Conservation (phyloP, 345 rosid genomes). For the Kandelia obovata region DNA sequence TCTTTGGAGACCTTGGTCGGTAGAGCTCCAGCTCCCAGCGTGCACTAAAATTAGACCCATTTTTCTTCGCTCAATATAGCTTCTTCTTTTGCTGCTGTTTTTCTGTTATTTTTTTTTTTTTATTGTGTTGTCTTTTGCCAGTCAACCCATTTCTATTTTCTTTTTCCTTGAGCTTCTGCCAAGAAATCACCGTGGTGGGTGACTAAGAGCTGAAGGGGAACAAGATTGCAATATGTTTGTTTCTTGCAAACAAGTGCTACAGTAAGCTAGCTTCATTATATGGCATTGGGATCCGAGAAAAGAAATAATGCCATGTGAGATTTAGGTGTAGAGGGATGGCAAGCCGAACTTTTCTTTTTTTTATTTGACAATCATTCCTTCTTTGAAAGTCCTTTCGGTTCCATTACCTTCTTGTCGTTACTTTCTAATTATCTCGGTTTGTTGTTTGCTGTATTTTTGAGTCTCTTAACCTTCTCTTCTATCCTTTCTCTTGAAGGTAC, state of each 20-base stretch:
- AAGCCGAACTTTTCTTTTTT: conserved; percentile 12
- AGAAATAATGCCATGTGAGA: conserved; percentile 30
- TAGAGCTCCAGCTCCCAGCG: conserved; percentile 17
- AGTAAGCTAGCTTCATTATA: conserved; percentile 13
- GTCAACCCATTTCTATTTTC: conserved; percentile 26
- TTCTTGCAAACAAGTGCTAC: conserved; percentile 11
- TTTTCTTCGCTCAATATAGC: background rate
- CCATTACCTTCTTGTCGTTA: conserved; percentile 11
- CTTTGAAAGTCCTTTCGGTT: conserved; percentile 11
- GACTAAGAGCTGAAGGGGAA: background rate
- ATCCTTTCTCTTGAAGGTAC: background rate
- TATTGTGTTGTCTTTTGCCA: background rate
- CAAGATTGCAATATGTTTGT: background rate
- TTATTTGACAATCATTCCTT: conserved; percentile 16
- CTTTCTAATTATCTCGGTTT: background rate
- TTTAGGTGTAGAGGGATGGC: conserved; percentile 31
- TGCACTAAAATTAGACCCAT: conserved; percentile 9
- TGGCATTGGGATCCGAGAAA: conserved; percentile 24
- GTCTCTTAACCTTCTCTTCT: background rate
- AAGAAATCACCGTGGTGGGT: conserved; percentile 9
- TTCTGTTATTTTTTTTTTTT: background rate
- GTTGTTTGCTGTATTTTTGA: no score
- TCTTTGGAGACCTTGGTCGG: conserved; percentile 5
- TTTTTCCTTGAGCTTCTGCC: conserved; percentile 4
- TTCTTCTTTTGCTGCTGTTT: background rate